phyloP scores from a whole-genome alignment of 1,284 basidiomycete species.

The Cutaneotrichosporon arboriforme region DNA sequence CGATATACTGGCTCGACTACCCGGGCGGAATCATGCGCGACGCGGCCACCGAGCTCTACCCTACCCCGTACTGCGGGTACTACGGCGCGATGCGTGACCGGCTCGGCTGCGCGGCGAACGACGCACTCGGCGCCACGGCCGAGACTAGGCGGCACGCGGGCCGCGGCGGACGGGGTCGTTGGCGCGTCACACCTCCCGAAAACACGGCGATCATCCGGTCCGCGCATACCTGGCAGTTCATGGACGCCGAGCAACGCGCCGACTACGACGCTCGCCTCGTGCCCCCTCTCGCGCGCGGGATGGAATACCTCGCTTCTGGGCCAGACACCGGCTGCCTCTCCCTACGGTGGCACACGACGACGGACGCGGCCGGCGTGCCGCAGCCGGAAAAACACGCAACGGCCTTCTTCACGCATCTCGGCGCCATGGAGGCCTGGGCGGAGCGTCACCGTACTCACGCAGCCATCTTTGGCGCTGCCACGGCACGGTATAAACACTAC shows the following conservation, averaged over 20 bases:
- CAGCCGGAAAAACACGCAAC: slow-evolving; percentile 7
- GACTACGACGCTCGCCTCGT: slow-evolving; percentile 8
- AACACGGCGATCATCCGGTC: slow-evolving; percentile 12
- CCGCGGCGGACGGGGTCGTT: not conserved
- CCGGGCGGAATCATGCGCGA: slow-evolving; percentile 6
- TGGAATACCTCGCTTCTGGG: slow-evolving; percentile 5
- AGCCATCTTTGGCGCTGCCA: slow-evolving; percentile 11
- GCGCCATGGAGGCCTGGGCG: slow-evolving; percentile 9
- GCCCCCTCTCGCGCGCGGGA: slow-evolving; percentile 9
- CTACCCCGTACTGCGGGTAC: slow-evolving; percentile 17
- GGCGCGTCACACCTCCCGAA: slow-evolving; percentile 1
- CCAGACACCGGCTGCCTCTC: slow-evolving; percentile 3
- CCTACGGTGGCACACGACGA: not conserved
- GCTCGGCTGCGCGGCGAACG: not conserved
- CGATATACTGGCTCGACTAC: slow-evolving; percentile 14
- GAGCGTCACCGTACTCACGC: slow-evolving; percentile 11
- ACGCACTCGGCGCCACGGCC: not conserved
- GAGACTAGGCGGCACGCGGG: not conserved
- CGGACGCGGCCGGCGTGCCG: not conserved
- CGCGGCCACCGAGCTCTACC: slow-evolving; percentile 4
- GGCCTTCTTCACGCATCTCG: slow-evolving; percentile 5
- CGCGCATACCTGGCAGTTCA: slow-evolving; percentile 10
- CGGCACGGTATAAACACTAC: slow-evolving; percentile 10
- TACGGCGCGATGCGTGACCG: slow-evolving; percentile 17
- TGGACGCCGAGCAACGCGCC: slow-evolving; percentile 9